phyloP scores from a whole-genome alignment of 371 early-diverging fungal species.

The Apophysomyces variabilis region DNA sequence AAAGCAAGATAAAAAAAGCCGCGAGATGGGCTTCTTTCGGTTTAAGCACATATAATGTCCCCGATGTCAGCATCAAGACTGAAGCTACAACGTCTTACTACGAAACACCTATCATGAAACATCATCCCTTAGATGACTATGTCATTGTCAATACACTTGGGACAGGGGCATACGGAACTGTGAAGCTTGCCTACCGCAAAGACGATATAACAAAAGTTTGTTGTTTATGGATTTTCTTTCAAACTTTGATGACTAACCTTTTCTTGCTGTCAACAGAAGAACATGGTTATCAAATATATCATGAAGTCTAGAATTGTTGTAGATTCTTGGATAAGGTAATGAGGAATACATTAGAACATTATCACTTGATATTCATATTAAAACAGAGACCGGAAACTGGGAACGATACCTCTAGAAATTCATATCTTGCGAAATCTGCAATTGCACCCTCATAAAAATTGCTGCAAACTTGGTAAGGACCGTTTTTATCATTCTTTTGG shows the following conservation, averaged over 20 bases:
- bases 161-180: constrained; percentile 78
- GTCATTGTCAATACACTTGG: constrained; percentile 66
- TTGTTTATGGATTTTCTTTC: constrained; percentile 13
- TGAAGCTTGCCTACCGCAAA: constrained; percentile 57
- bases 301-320: constrained; percentile 68
- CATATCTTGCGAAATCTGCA: constrained; percentile 67
- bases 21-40: constrained; percentile 4
- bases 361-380: not conserved
- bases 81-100: not conserved
- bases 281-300: constrained; percentile 73
- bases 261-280: constrained; percentile 31
- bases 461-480: constrained; percentile 56
- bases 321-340: constrained; percentile 64
- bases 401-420: constrained; percentile 72
- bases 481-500: too few species aligned
- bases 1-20: not conserved
- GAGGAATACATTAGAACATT: not conserved
- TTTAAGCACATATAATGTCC: not conserved
- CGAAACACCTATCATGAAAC: not conserved
- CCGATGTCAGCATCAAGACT: constrained; percentile 1
- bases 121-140: constrained; percentile 57
- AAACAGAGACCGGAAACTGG: constrained; percentile 60
- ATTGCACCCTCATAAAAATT: constrained; percentile 61
- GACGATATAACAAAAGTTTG: constrained; percentile 56
- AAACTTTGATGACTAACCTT: not conserved